A percentile compares a stretch with the other conserved stretches of the same genome.
Evolutionary conservation across 306 rosid species (phyloP).

Genomic region (Aeschynomene evenia): DNA sequence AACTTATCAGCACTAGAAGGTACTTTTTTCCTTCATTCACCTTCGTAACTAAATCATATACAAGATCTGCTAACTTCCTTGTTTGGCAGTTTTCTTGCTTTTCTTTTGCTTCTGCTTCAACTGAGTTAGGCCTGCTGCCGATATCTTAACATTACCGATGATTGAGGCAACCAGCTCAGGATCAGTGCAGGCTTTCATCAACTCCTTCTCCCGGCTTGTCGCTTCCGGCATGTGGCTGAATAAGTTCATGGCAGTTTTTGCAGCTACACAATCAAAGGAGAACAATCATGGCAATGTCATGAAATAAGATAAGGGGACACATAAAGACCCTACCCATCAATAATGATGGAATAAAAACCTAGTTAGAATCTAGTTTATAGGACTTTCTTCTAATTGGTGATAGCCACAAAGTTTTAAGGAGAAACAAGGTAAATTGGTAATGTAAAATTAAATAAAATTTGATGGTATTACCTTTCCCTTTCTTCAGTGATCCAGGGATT

Average conservation of each 20-base stretch:
- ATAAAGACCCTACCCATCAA: background rate
- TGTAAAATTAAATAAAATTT: background rate
- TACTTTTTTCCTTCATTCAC: constrained; percentile 2
- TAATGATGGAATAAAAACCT: background rate
- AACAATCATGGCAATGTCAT: constrained; percentile 1
- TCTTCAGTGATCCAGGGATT: constrained; percentile 83
- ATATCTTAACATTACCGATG: constrained; percentile 79
- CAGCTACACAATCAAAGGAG: constrained; percentile 45
- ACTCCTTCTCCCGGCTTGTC: constrained; percentile 81
- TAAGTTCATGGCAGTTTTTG: constrained; percentile 88
- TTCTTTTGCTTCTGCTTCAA: constrained; percentile 95
- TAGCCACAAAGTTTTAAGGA: background rate
- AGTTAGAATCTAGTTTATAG: background rate
- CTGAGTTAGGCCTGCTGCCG: constrained; percentile 87
- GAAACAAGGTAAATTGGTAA: constrained; percentile 13
- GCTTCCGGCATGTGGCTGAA: constrained; percentile 94
- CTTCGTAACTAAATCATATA: background rate
- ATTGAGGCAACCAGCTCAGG: constrained; percentile 86
- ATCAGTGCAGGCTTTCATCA: constrained; percentile 97
- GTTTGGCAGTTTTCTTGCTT: constrained; percentile 68
- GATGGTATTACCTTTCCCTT: constrained; percentile 75
- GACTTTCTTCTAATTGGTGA: background rate
- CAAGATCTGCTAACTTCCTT: constrained; percentile 27
- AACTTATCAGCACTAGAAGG: background rate
- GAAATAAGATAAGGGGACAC: background rate